Conservation (phyloP, 306 rosid species). For the Bauhinia variegata region DNA sequence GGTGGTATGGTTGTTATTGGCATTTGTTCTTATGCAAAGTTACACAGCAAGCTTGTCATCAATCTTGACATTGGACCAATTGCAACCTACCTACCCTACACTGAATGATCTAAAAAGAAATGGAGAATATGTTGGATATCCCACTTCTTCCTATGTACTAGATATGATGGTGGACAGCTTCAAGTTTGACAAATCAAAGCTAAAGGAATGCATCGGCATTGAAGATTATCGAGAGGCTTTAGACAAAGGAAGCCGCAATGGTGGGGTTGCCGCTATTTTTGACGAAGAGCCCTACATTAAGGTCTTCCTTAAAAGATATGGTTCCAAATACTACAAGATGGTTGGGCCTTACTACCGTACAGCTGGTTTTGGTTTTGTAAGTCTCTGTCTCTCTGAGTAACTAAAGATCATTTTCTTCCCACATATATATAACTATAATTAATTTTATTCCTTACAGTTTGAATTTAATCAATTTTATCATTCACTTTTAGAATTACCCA, state of each 20-base stretch:
- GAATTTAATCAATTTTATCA: no score
- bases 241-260: conserved; percentile 31
- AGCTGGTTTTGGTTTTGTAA: conserved; percentile 46
- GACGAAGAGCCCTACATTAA: conserved; percentile 37
- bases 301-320: conserved; percentile 33
- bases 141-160: background rate
- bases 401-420: no score
- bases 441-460: no score
- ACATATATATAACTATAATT: no score
- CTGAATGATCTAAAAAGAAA: background rate
- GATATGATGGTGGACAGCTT: background rate
- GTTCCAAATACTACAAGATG: conserved; percentile 4
- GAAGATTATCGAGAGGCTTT: conserved; percentile 32
- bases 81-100: conserved; percentile 10
- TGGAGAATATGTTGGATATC: background rate
- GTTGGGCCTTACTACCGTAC: conserved; percentile 7
- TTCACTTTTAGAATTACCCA: no score
- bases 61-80: conserved; percentile 20
- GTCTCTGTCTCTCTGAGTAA: background rate
- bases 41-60: conserved; percentile 36
- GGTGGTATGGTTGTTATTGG: conserved; percentile 26
- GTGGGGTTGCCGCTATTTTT: conserved; percentile 36
- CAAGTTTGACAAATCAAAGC: background rate
- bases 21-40: conserved; percentile 27
- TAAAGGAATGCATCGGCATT: background rate